These are phyloP conservation scores for Blastobotrys petasosporus DNA, from an alignment of 1,139 yeast genomes.

Conservation along the genomic window DNA sequence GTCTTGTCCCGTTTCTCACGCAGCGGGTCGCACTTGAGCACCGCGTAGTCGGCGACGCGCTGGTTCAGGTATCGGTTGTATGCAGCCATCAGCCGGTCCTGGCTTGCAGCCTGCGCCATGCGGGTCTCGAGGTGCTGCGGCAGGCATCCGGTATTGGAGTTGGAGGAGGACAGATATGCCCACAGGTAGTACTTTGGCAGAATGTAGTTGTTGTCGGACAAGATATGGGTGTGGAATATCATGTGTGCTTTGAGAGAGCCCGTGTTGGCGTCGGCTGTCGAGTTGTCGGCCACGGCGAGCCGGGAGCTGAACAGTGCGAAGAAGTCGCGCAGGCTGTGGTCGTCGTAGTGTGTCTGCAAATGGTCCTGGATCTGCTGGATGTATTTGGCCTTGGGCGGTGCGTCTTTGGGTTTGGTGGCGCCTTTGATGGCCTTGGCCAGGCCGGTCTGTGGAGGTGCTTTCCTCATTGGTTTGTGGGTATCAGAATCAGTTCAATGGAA, in stretches of 20 bases:
- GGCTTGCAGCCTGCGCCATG: slow-evolving; percentile 4
- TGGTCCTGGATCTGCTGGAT: slow-evolving; percentile 15
- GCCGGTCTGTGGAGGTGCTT: not conserved
- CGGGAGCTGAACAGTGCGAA: slow-evolving; percentile 17
- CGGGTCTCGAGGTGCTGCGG: slow-evolving; percentile 1
- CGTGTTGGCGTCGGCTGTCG: not conserved
- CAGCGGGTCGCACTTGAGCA: slow-evolving; percentile 21
- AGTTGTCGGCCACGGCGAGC: slow-evolving; percentile 4
- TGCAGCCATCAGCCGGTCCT: slow-evolving; percentile 18
- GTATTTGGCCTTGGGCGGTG: slow-evolving; percentile 21
- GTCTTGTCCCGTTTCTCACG: slow-evolving; percentile 20
- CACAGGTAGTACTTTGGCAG: slow-evolving; percentile 13
- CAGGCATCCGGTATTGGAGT: slow-evolving; percentile 13
- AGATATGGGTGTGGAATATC: slow-evolving; percentile 21
- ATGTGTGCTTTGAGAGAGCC: slow-evolving; percentile 23
- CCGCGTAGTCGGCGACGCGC: slow-evolving; percentile 20
- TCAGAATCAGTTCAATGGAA: too few species aligned
- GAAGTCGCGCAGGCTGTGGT: slow-evolving; percentile 11
- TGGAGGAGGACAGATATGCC: slow-evolving; percentile 7
- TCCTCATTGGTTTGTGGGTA: not conserved
- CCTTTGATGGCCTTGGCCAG: slow-evolving; percentile 17
- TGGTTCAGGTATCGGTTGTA: slow-evolving; percentile 24
- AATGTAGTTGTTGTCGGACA: slow-evolving; percentile 17
- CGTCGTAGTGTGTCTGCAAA: slow-evolving; percentile 13
- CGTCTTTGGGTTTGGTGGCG: slow-evolving; percentile 22